phyloP scores from a whole-genome alignment of 2,329 filamentous ascomycete species.

The Neobulgaria alba region DNA sequence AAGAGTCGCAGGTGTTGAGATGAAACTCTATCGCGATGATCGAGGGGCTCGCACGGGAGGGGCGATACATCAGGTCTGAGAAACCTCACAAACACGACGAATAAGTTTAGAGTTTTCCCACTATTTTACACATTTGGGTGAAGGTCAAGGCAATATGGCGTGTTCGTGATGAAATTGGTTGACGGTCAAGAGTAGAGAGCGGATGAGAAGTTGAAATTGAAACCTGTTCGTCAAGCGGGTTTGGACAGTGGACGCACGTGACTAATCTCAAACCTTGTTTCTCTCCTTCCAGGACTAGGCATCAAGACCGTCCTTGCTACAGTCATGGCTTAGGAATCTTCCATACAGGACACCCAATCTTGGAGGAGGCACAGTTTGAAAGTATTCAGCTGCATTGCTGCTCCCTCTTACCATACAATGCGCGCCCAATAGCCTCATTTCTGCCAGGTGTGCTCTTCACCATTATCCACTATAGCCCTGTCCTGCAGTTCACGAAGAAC shows the following conservation, averaged over 20 bases:
- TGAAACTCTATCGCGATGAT: constrained; percentile 16
- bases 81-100: constrained; percentile 1
- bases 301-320: no score
- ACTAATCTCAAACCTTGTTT: background rate
- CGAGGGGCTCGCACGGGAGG: background rate
- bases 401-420: no score
- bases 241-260: background rate
- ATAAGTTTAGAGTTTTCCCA: constrained; percentile 2
- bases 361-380: no score
- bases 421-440: no score
- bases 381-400: no score
- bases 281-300: background rate
- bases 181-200: background rate
- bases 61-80: background rate
- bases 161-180: background rate
- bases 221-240: background rate
- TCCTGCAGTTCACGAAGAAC: background rate
- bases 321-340: no score
- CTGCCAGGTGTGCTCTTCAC: no score
- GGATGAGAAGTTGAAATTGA: background rate
- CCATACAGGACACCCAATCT: no score
- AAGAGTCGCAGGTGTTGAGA: constrained; percentile 21
- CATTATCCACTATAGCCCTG: background rate
- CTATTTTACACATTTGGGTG: background rate
- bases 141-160: background rate